Evolutionary conservation across 2,329 filamentous ascomycete species (phyloP).

Genomic region (Penicillium sp.): DNA sequence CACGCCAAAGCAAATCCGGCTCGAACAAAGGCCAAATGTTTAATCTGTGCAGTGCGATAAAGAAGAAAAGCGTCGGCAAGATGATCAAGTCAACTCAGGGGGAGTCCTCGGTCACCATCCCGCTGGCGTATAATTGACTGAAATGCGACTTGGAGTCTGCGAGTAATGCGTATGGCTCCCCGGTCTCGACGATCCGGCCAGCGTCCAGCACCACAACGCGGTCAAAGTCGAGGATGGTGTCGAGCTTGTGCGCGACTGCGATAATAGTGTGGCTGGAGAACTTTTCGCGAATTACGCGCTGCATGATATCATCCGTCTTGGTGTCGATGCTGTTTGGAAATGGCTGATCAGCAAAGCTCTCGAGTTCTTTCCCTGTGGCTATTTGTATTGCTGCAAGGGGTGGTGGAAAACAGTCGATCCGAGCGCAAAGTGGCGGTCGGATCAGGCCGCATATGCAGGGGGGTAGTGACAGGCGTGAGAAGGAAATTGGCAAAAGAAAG

Average conservation of each 20-base stretch:
- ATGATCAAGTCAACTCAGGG: slow-evolving; percentile 9
- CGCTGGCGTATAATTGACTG: slow-evolving; percentile 37
- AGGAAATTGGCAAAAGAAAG: not conserved
- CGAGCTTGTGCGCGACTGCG: slow-evolving; percentile 58
- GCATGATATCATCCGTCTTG: slow-evolving; percentile 60
- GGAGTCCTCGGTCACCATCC: slow-evolving; percentile 24
- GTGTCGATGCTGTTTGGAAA: slow-evolving; percentile 53
- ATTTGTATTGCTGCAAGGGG: slow-evolving; percentile 12
- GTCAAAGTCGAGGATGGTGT: slow-evolving; percentile 47
- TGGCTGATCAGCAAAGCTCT: slow-evolving; percentile 9
- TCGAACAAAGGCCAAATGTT: slow-evolving; percentile 5
- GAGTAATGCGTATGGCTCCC: slow-evolving; percentile 42
- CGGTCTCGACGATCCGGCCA: slow-evolving; percentile 39
- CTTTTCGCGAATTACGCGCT: slow-evolving; percentile 56
- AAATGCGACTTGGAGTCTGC: slow-evolving; percentile 39
- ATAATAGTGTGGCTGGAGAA: slow-evolving; percentile 63
- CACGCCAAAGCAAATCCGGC: slow-evolving; percentile 11
- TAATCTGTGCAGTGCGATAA: slow-evolving; percentile 19
- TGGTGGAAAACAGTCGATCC: slow-evolving; percentile 7
- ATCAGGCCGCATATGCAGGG: slow-evolving; percentile 25
- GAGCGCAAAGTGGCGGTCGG: slow-evolving; percentile 16
- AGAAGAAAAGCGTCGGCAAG: too few relatives aligned
- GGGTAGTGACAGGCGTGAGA: slow-evolving; percentile 11
- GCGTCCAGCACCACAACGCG: slow-evolving; percentile 41
- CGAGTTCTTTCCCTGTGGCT: not conserved